Base-by-base conservation (phyloP, 2,329 filamentous ascomycete genomes). In the Cercospora zeina region DNA sequence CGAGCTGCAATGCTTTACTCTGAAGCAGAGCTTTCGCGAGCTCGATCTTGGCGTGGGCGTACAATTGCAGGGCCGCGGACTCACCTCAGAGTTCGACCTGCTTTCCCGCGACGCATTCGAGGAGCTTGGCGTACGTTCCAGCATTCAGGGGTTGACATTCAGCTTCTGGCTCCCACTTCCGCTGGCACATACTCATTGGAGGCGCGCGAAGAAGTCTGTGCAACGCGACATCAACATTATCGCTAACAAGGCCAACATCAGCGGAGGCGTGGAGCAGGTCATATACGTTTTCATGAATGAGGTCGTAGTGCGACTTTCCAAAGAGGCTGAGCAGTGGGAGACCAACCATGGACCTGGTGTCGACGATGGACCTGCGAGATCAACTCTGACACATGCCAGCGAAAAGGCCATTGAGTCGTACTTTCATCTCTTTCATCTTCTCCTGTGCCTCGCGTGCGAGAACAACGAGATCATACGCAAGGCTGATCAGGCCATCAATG, bases 361-460 rank as follows among this genome's bases (percentile, higher is more conserved):
- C 24, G 30, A 54, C 27, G 42, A 58, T 14, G 27, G 51, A 50
- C 47, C 21, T 4, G 54, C 47, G 14, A 63, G 62, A 53, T 68
- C 64, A n/a, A 65, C 65, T 2, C 63, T 68, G 24, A 68, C 61
- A 6, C 64, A 64, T 27, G 67, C 65, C 31, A 63, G 59, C 19
- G 67, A 68, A 54, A 68, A 68, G 34, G 68, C 68, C 14, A 62
- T 70, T 47, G 67, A 70, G 59, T 65, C 60, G 57, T 61, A 68
- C 59, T 69, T 67, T 45, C 67, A 70, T 31, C 66, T 70, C 39
- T 69, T 67, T 42, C 68, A 70, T 37, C 63, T 70, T 13, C 65
- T 70, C 2, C 45, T 68, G 45, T 65, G 64, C 55, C 55, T 70
- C 1, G 66, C 61, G 1, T 67, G 58, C 4, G 68, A 70, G 16